These are phyloP conservation scores for Caloboletus inedulis DNA, from an alignment of 1,284 basidiomycete species.

Conservation along the genomic window DNA sequence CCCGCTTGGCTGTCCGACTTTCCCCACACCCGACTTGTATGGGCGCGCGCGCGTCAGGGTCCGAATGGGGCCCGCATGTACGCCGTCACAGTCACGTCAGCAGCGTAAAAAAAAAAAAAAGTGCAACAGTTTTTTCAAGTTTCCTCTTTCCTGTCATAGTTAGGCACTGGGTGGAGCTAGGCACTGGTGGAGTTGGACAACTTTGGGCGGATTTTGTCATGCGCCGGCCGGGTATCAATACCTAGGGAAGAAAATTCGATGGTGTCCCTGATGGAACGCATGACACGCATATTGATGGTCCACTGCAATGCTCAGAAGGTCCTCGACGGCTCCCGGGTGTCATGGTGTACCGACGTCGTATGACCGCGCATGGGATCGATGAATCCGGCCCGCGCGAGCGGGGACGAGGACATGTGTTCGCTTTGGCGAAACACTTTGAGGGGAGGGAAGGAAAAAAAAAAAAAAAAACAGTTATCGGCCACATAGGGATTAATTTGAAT, in stretches of 20 bases:
- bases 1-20: neutral
- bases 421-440: neutral
- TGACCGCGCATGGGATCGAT: neutral
- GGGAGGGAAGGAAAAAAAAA: neutral
- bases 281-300: neutral
- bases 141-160: neutral
- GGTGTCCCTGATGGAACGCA: neutral
- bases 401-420: neutral
- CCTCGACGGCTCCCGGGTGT: conserved; percentile 1
- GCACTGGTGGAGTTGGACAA: neutral
- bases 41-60: neutral
- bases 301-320: neutral
- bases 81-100: conserved; percentile 19
- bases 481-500: neutral
- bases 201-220: conserved; percentile 1
- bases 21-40: neutral
- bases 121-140: neutral
- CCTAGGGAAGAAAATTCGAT: neutral
- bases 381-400: neutral
- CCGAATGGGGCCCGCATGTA: neutral
- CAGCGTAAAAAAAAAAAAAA: conserved; percentile 6
- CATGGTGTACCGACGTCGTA: neutral
- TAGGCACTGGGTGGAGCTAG: neutral
- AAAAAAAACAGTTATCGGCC: neutral
- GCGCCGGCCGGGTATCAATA: neutral